These are phyloP conservation scores for Rutstroemia sp. DNA, from an alignment of 2,329 filamentous ascomycete genomes.

Conservation along the genomic window DNA sequence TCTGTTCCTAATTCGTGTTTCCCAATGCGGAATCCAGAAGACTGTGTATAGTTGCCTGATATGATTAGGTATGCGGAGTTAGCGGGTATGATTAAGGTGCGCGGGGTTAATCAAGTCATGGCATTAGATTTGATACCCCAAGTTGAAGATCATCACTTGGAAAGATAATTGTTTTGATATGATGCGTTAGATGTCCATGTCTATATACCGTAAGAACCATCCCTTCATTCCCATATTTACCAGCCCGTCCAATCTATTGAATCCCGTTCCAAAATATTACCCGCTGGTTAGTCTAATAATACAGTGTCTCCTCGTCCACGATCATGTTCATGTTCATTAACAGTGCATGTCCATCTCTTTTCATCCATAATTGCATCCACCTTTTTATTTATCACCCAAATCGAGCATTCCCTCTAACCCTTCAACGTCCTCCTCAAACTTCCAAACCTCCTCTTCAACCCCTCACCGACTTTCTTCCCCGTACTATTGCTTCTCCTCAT, in stretches of 20 bases:
- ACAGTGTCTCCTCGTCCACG: background rate
- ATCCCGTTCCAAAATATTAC: background rate
- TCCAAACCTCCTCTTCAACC: slow-evolving; percentile 46
- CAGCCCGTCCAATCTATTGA: background rate
- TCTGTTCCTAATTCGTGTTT: slow-evolving; percentile 42
- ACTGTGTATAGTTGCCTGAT: slow-evolving; percentile 49
- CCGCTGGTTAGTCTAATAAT: background rate
- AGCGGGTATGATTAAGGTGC: too few relatives aligned
- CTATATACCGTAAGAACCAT: too few relatives aligned
- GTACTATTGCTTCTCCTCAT: slow-evolving; percentile 30
- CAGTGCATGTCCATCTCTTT: background rate
- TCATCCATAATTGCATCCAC: background rate
- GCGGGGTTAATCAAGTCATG: too few relatives aligned
- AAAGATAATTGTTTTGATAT: too few relatives aligned
- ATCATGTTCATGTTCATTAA: too few relatives aligned
- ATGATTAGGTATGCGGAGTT: background rate
- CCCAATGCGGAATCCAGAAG: slow-evolving; percentile 51
- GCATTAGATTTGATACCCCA: too few relatives aligned
- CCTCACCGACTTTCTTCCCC: slow-evolving; percentile 38
- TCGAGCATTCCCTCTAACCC: background rate
- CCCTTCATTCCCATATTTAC: too few relatives aligned
- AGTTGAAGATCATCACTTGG: too few relatives aligned
- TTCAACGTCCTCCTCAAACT: slow-evolving; percentile 39
- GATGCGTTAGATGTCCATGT: too few relatives aligned
- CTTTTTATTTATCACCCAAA: background rate